Base-by-base conservation (phyloP, 257 asterid genomes). In the Solanum etuberosum region DNA sequence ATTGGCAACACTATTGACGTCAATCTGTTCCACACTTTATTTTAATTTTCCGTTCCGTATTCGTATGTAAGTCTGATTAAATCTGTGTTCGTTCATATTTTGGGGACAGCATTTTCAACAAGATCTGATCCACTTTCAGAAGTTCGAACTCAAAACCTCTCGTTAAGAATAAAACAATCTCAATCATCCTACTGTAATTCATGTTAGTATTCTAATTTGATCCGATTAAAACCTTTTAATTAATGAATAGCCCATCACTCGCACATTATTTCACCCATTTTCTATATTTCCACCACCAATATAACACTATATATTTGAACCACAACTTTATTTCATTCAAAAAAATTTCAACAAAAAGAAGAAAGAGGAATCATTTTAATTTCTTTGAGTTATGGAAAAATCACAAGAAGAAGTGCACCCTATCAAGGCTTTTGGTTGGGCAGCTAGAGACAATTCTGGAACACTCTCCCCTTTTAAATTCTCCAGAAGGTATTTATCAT, bases 381-480 rank as follows among this genome's bases (percentile, higher is more conserved):
- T n/a, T 63, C 2, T 67, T 29, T 80, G 43, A 20, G 2, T 4
- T 80, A 72, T 34, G 77, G 37, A 83, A 77, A 85, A 83, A 32
- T 32, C 89, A 73, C 85, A 83, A 9, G 90, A 86, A 32, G 85
- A 80, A 59, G 78, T 71, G 43, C 84, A 71, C 25, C 51, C 78
- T 6, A 77, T 90, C 9, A 87, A 89, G 87, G 90, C 88, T 61
- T 91, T 87, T 20, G 95, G 95, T 46, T 92, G 92, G 92, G 93
- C 93, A 18, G 93, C 94, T 8, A 92, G 86, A 82, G 95, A 92
- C 88, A 48, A 89, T 59, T 91, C 93, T 37, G 95, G 94, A 6
- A 8, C 51, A 85, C 86, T 90, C 27, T 91, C 95, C 34, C 94
- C 95, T 8, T 91, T 91, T 86, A 89, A 87, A 27, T 92, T 92